Percentiles rank a stretch among this genome's conserved stretches.
phyloP scores from a whole-genome alignment of 1,284 basidiomycete genomes.

The Hemileia vastatrix region DNA sequence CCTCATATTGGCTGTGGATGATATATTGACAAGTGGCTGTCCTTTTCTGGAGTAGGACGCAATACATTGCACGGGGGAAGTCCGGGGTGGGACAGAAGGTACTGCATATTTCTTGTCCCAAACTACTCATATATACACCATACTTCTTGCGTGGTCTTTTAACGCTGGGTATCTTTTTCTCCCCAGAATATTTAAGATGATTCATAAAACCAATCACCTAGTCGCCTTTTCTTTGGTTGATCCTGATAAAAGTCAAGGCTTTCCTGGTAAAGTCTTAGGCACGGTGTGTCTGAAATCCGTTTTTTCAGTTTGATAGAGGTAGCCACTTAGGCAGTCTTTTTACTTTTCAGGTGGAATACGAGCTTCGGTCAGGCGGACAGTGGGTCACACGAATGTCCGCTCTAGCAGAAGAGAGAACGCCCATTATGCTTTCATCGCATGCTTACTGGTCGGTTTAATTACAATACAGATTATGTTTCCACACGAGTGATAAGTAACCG shows the following conservation, averaged over 20 bases:
- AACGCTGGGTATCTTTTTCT: background rate
- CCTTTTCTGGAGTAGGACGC: background rate
- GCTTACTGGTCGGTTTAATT: conserved; percentile 47
- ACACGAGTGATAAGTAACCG: background rate
- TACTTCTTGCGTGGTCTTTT: background rate
- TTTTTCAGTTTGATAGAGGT: background rate
- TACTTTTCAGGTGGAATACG: conserved; percentile 49
- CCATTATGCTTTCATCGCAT: conserved; percentile 51
- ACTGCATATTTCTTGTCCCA: background rate
- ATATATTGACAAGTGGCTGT: background rate
- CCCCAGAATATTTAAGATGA: conserved; percentile 12
- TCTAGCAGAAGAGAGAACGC: conserved; percentile 51
- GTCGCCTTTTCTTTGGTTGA: conserved; percentile 15
- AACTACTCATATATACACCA: background rate
- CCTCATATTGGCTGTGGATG: background rate
- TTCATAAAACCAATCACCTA: conserved; percentile 13
- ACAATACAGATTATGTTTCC: background rate
- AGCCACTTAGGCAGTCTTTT: too few relatives aligned
- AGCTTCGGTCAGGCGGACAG: conserved; percentile 49
- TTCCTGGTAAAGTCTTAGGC: conserved; percentile 8
- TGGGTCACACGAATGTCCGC: conserved; percentile 50
- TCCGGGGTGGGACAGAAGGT: conserved; percentile 22
- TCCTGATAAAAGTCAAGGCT: conserved; percentile 15
- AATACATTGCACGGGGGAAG: conserved; percentile 19
- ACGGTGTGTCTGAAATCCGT: conserved; percentile 2